phyloP scores from a whole-genome alignment of 257 asterid genomes.

The Ilex asprella region DNA sequence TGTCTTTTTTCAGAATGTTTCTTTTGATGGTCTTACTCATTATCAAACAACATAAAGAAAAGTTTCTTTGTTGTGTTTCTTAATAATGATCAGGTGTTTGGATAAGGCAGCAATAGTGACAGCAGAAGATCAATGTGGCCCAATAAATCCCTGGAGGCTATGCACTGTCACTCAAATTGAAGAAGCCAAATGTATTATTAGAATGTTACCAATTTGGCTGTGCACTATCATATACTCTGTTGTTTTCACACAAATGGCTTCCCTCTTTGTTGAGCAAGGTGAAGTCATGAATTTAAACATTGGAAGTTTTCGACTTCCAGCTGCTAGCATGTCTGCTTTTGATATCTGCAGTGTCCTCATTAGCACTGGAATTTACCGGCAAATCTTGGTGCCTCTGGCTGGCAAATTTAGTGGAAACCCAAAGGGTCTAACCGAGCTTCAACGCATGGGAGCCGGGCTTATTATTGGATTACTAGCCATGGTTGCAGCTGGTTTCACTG shows the following conservation, averaged over 20 bases:
- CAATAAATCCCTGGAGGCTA: slow-evolving; percentile 44
- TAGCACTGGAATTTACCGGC: slow-evolving; percentile 52
- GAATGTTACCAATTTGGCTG: slow-evolving; percentile 70
- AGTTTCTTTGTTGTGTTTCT: not conserved
- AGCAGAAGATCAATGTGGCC: slow-evolving; percentile 28
- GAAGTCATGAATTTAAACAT: slow-evolving; percentile 40
- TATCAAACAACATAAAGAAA: too few relatives aligned
- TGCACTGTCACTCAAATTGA: slow-evolving; percentile 78
- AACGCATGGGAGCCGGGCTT: slow-evolving; percentile 78
- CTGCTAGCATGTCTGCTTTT: slow-evolving; percentile 81
- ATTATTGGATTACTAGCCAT: slow-evolving; percentile 58
- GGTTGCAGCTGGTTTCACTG: slow-evolving; percentile 60
- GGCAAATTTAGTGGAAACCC: slow-evolving; percentile 38
- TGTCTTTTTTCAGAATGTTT: too few relatives aligned
- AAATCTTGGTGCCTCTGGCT: slow-evolving; percentile 44
- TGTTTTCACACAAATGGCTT: slow-evolving; percentile 79
- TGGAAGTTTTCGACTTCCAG: slow-evolving; percentile 52
- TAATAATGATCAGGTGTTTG: not conserved
- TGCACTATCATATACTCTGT: slow-evolving; percentile 77
- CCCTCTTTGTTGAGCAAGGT: slow-evolving; percentile 79
- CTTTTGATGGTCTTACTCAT: too few relatives aligned
- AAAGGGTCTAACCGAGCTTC: slow-evolving; percentile 65
- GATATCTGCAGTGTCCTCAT: slow-evolving; percentile 63
- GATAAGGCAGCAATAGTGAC: slow-evolving; percentile 1
- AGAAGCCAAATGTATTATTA: slow-evolving; percentile 68